phyloP scores from a whole-genome alignment of 2,329 filamentous ascomycete genomes.

The Xylaria sp. region DNA sequence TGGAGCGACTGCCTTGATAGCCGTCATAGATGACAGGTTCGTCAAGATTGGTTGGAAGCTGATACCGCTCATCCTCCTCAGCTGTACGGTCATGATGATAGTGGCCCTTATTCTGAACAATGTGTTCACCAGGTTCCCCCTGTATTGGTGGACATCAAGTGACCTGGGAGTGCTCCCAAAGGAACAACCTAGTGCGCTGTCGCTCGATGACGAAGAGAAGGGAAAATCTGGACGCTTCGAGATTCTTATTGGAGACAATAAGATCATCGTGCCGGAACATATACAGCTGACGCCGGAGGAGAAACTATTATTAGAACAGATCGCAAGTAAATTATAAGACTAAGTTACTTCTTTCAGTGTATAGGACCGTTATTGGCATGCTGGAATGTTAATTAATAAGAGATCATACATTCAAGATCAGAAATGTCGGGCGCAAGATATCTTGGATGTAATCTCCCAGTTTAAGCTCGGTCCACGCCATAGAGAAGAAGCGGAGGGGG shows the following conservation, averaged over 20 bases:
- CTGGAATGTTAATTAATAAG: not conserved
- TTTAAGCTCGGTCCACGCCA: no score
- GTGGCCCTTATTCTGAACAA: conserved; percentile 76
- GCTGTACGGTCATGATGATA: conserved; percentile 68
- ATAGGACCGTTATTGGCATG: not conserved
- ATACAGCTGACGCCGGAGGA: conserved; percentile 35
- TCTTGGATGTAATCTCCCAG: no score
- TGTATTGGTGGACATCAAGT: conserved; percentile 75
- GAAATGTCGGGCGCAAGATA: no score
- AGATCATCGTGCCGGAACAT: conserved; percentile 32
- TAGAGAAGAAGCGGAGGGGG: no score
- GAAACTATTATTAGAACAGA: conserved; percentile 31
- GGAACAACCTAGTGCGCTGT: conserved; percentile 9
- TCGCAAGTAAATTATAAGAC: conserved; percentile 36
- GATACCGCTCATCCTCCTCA: conserved; percentile 71
- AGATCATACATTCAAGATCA: not conserved
- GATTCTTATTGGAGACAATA: conserved; percentile 26
- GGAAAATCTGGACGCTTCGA: conserved; percentile 13
- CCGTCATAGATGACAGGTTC: conserved; percentile 67
- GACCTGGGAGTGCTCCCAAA: conserved; percentile 35
- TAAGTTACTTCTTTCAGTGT: not conserved
- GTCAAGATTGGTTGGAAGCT: conserved; percentile 74
- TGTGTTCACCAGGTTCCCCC: conserved; percentile 71
- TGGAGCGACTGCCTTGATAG: conserved; percentile 77
- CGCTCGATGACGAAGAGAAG: conserved; percentile 30